A percentile compares a stretch with the other conserved stretches of the same genome.
phyloP scores from a whole-genome alignment of 768 basidiomycete species.

The Coprinellus aureogranulatus region DNA sequence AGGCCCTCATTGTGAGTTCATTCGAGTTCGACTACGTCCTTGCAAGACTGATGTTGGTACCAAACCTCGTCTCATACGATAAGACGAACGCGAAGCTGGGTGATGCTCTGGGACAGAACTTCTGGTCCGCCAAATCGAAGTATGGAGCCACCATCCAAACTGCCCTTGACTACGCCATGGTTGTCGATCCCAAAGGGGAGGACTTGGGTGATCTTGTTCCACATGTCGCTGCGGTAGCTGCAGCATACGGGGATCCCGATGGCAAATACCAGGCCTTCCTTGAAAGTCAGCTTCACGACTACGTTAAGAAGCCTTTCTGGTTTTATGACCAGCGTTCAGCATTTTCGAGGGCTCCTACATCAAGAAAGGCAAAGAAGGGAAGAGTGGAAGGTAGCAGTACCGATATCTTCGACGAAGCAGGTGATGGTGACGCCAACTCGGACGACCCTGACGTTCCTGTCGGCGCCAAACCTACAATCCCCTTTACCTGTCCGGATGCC shows the following conservation, averaged over 20 bases:
- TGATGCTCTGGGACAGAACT: constrained; percentile 47
- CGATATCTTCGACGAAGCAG: not conserved
- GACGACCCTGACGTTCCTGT: not conserved
- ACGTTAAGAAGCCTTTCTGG: constrained; percentile 41
- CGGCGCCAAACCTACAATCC: constrained; percentile 1
- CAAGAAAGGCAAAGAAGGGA: constrained; percentile 15
- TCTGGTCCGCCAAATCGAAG: constrained; percentile 46
- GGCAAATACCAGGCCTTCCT: constrained; percentile 49
- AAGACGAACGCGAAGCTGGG: constrained; percentile 55
- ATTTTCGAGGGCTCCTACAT: constrained; percentile 35
- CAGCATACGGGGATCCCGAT: constrained; percentile 52
- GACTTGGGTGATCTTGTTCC: constrained; percentile 42
- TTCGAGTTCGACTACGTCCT: not conserved
- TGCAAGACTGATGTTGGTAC: not conserved
- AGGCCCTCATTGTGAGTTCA: constrained; percentile 51
- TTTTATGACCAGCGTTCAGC: constrained; percentile 48
- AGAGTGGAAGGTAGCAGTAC: too few species aligned
- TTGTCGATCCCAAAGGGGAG: constrained; percentile 38
- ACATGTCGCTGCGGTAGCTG: constrained; percentile 50
- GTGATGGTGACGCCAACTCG: not conserved
- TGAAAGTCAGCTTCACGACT: constrained; percentile 27
- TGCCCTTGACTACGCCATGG: constrained; percentile 49
- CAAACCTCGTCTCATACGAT: too few species aligned
- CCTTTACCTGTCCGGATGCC: constrained; percentile 38
- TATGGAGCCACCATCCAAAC: constrained; percentile 52